Conservation (phyloP, 306 rosid genomes). For the Rubus idaeus region DNA sequence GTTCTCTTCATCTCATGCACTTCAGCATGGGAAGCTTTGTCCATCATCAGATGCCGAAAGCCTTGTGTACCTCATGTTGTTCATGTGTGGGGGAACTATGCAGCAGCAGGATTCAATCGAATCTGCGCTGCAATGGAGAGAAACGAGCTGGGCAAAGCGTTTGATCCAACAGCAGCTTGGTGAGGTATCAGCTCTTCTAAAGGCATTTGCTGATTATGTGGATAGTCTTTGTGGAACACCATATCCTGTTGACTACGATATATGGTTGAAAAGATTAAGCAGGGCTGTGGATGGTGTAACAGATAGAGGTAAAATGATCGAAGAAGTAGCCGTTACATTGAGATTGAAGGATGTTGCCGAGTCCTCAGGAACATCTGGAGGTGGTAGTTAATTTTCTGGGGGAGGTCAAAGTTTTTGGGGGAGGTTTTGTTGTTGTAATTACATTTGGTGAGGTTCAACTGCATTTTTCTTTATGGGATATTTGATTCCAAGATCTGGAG, state of each 20-base stretch:
- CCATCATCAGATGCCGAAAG: constrained; percentile 97
- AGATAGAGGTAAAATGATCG: constrained; percentile 78
- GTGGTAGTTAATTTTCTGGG: constrained; percentile 31
- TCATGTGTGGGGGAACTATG: constrained; percentile 60
- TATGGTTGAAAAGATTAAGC: constrained; percentile 85
- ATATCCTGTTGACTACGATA: constrained; percentile 73
- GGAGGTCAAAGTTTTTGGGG: constrained; percentile 2
- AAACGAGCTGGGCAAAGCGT: constrained; percentile 74
- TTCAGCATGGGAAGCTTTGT: constrained; percentile 88
- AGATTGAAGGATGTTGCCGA: constrained; percentile 75
- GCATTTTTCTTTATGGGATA: constrained; percentile 3
- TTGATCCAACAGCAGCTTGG: constrained; percentile 74
- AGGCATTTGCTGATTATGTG: constrained; percentile 94
- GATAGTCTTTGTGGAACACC: constrained; percentile 96
- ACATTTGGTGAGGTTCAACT: constrained; percentile 10
- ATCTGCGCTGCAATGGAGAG: constrained; percentile 94
- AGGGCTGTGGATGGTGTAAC: constrained; percentile 57
- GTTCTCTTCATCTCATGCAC: constrained; percentile 87
- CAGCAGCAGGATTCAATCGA: constrained; percentile 86
- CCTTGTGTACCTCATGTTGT: constrained; percentile 67
- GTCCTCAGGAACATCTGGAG: constrained; percentile 76
- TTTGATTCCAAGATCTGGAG: background rate
- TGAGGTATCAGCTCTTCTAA: constrained; percentile 71
- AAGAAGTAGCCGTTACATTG: constrained; percentile 52
- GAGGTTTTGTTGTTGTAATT: constrained; percentile 10